phyloP scores from a whole-genome alignment of 345 rosid genomes.

The Salix exigua region DNA sequence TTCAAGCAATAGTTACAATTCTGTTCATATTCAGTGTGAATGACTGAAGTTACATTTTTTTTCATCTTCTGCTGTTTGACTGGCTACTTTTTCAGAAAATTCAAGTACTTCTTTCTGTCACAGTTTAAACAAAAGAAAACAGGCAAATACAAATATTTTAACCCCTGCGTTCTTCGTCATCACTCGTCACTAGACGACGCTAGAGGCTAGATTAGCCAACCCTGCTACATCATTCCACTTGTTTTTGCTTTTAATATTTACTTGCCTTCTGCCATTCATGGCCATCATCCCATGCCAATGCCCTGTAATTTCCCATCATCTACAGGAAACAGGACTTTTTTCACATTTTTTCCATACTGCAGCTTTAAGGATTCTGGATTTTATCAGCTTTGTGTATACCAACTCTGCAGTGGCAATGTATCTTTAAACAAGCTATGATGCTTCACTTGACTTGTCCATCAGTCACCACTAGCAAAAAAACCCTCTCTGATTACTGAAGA shows the following conservation, averaged over 20 bases:
- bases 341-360: neutral
- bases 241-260: neutral
- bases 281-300: neutral
- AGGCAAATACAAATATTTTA: neutral
- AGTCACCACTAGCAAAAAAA: neutral
- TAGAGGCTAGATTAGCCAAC: neutral
- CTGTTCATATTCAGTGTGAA: constrained; percentile 11
- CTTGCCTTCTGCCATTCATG: neutral
- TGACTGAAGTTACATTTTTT: constrained; percentile 19
- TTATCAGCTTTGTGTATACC: neutral
- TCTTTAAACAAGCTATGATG: neutral
- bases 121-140: neutral
- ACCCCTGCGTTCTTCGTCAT: neutral
- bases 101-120: neutral
- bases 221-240: neutral
- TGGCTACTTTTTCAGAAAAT: constrained; percentile 5
- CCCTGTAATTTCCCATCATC: neutral
- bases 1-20: constrained; percentile 21
- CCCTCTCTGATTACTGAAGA: neutral
- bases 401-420: neutral
- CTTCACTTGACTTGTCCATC: neutral
- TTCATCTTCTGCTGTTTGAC: constrained; percentile 15
- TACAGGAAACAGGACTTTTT: neutral
- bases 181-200: neutral
- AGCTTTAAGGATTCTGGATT: neutral